phyloP scores from a whole-genome alignment of 257 asterid species.

The Przewalskia tangutica region DNA sequence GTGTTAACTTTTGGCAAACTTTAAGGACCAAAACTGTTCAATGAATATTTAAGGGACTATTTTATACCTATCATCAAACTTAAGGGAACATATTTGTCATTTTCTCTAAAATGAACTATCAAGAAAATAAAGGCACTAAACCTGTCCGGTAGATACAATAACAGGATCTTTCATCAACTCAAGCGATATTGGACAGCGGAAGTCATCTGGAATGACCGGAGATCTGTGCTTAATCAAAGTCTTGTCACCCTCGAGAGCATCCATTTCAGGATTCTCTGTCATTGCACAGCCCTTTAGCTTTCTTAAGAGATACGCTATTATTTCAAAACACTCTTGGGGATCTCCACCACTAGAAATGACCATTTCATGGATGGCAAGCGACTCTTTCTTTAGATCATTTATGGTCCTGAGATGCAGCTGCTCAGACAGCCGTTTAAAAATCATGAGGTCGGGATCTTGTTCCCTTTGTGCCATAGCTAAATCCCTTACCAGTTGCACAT shows the following conservation, averaged over 20 bases:
- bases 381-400: constrained; percentile 63
- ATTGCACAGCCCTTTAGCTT: constrained; percentile 63
- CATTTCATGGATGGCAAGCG: constrained; percentile 75
- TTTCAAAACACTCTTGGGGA: constrained; percentile 69
- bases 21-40: too few species aligned
- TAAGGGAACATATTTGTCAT: too few species aligned
- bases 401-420: constrained; percentile 67
- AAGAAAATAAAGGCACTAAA: constrained; percentile 14
- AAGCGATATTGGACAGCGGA: constrained; percentile 93
- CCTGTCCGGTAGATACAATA: constrained; percentile 98
- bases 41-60: too few species aligned
- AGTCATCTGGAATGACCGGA: constrained; percentile 90
- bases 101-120: background rate
- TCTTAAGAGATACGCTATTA: constrained; percentile 61
- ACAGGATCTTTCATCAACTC: constrained; percentile 99
- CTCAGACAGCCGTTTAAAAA: constrained; percentile 73
- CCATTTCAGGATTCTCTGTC: constrained; percentile 45
- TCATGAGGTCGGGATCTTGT: constrained; percentile 51
- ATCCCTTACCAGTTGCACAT: constrained; percentile 65
- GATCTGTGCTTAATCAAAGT: constrained; percentile 58
- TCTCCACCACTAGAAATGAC: constrained; percentile 66
- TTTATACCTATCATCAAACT: too few species aligned
- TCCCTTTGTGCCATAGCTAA: constrained; percentile 73
- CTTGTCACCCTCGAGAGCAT: constrained; percentile 52
- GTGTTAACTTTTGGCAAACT: too few species aligned